phyloP scores from a whole-genome alignment of 2,329 filamentous ascomycete species.

The Elsinoe australis region DNA sequence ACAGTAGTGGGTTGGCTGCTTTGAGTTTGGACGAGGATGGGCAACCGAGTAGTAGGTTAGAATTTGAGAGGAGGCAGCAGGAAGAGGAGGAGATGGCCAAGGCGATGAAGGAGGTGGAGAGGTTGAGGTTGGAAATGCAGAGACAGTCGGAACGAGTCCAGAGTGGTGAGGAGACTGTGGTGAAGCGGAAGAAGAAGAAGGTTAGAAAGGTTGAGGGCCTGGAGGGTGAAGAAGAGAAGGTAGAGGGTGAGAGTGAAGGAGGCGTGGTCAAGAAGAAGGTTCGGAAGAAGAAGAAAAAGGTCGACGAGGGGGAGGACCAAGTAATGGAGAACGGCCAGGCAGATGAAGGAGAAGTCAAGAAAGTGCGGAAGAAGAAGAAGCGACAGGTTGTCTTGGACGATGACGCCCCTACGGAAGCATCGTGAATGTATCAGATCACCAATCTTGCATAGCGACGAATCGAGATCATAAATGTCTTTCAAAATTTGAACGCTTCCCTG shows the following conservation, averaged over 20 bases:
- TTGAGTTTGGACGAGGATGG: constrained; percentile 59
- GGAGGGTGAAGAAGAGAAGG: constrained; percentile 3
- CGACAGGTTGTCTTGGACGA: constrained; percentile 64
- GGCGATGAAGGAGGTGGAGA: constrained; percentile 83
- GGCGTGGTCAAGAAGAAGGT: constrained; percentile 66
- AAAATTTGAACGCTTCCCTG: neutral
- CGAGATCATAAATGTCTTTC: neutral
- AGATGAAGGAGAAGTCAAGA: constrained; percentile 88
- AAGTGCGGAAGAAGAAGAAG: constrained; percentile 82
- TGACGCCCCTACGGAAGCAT: too few relatives aligned
- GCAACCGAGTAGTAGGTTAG: constrained; percentile 33
- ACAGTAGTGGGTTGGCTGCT: constrained; percentile 71
- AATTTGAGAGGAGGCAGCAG: constrained; percentile 59
- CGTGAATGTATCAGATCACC: neutral
- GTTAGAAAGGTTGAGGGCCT: constrained; percentile 17
- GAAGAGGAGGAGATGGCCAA: constrained; percentile 84
- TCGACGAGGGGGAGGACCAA: constrained; percentile 64
- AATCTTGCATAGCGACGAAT: constrained; percentile 7
- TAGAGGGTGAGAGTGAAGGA: neutral
- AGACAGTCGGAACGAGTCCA: constrained; percentile 67
- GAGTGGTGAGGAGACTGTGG: constrained; percentile 48
- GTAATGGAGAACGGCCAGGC: constrained; percentile 81
- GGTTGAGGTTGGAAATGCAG: constrained; percentile 81
- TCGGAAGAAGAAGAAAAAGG: constrained; percentile 48
- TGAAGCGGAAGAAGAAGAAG: constrained; percentile 21